phyloP scores from a whole-genome alignment of 2,329 filamentous ascomycete genomes.

The Setomelanomma holmii region DNA sequence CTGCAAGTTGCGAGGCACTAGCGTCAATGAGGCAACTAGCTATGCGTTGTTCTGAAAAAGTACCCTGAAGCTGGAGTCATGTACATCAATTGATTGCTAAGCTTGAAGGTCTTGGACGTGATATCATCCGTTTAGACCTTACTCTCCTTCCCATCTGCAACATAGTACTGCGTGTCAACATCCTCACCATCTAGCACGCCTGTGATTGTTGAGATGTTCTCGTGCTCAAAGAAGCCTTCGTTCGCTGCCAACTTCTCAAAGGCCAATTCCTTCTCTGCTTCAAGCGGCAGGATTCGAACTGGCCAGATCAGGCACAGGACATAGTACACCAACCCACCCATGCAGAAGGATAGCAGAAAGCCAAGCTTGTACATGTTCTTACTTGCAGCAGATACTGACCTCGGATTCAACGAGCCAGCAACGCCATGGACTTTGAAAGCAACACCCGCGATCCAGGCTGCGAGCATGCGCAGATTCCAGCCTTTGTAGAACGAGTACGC shows the following conservation, averaged over 20 bases:
- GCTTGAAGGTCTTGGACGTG: too few relatives aligned
- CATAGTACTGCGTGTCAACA: slow-evolving; percentile 13
- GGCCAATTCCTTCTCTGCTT: slow-evolving; percentile 8
- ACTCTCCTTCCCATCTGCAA: slow-evolving; percentile 12
- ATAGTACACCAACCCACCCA: slow-evolving; percentile 25
- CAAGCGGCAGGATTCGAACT: slow-evolving; percentile 16
- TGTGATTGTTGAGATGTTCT: slow-evolving; percentile 19
- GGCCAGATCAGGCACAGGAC: slow-evolving; percentile 21
- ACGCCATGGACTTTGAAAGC: slow-evolving; percentile 28
- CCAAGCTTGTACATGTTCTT: slow-evolving; percentile 31
- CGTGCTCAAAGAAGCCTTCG: slow-evolving; percentile 25
- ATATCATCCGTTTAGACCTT: slow-evolving; percentile 6
- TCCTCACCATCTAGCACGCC: slow-evolving; percentile 22
- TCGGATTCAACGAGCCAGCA: slow-evolving; percentile 20
- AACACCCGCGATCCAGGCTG: slow-evolving; percentile 23
- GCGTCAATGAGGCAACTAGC: neutral
- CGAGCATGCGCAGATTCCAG: slow-evolving; percentile 29
- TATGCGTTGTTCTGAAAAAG: neutral
- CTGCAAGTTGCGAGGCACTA: neutral
- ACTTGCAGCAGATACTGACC: slow-evolving; percentile 17
- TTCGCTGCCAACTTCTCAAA: slow-evolving; percentile 23
- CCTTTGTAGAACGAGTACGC: slow-evolving; percentile 28
- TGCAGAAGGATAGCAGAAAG: slow-evolving; percentile 18
- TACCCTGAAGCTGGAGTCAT: too few relatives aligned
- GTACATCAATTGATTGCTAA: too few relatives aligned